Conservation (phyloP, 2,329 filamentous ascomycete genomes). For the Didymella keratinophila region DNA sequence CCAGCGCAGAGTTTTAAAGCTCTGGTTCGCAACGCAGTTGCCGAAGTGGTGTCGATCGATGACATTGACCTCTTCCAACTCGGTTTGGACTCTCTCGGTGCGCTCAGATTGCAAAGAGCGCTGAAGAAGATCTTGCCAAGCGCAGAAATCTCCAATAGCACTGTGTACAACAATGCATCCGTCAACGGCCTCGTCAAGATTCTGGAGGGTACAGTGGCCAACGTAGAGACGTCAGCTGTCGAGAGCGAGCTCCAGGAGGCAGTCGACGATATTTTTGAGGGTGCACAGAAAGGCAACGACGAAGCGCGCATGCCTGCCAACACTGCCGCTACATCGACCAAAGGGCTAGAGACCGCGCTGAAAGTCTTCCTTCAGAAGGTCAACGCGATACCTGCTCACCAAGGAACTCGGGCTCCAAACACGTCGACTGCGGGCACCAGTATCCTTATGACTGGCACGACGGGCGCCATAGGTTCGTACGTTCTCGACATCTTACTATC, state of each 20-base stretch:
- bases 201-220: neutral
- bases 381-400: neutral
- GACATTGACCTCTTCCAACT: slow-evolving; percentile 12
- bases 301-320: neutral
- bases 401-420: neutral
- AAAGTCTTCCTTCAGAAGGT: neutral
- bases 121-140: slow-evolving; percentile 9
- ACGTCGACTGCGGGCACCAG: neutral
- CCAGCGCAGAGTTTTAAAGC: neutral
- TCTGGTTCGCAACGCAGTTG: neutral
- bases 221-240: neutral
- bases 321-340: neutral
- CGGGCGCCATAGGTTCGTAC: neutral
- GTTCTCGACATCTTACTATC: neutral
- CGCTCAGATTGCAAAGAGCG: slow-evolving; percentile 5
- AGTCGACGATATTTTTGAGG: neutral
- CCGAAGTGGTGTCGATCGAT: slow-evolving; percentile 5
- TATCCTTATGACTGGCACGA: neutral
- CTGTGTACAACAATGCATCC: neutral
- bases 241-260: neutral
- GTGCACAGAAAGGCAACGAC: neutral
- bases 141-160: neutral
- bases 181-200: neutral
- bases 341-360: neutral
- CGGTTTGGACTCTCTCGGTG: slow-evolving; percentile 17